phyloP scores from a whole-genome alignment of 192 early-diverging fungal species.

The Gryganskiella cystojenkinii region DNA sequence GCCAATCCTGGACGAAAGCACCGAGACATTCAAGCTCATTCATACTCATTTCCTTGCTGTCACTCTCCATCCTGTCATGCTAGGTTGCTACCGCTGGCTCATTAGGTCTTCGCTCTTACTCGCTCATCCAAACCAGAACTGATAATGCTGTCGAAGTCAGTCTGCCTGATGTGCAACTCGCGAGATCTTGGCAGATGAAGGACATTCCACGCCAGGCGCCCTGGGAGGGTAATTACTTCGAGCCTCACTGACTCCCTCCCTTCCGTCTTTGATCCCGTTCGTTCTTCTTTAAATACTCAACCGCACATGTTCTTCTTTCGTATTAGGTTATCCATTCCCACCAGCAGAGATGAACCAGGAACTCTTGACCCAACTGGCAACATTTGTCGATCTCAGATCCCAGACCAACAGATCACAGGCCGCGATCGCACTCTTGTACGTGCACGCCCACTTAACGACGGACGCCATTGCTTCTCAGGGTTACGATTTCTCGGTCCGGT shows the following conservation, averaged over 20 bases:
- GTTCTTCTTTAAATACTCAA: no score
- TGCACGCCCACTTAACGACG: constrained; percentile 67
- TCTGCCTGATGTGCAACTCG: constrained; percentile 72
- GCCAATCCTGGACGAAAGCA: background rate
- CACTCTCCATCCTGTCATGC: background rate
- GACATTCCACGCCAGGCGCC: constrained; percentile 39
- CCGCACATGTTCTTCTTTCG: background rate
- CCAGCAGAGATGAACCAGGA: constrained; percentile 54
- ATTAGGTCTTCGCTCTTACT: constrained; percentile 81
- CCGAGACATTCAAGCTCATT: background rate
- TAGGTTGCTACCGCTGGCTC: constrained; percentile 87
- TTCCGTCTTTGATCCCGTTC: no score
- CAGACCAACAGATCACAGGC: constrained; percentile 44
- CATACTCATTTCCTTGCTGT: background rate
- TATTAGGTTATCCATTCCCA: constrained; percentile 41
- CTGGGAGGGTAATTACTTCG: constrained; percentile 43
- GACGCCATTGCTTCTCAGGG: constrained; percentile 35
- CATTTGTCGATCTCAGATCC: constrained; percentile 42
- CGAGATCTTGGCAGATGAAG: constrained; percentile 45
- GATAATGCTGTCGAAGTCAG: constrained; percentile 61
- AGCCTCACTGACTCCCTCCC: background rate
- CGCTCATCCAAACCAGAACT: constrained; percentile 62
- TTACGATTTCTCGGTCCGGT: constrained; percentile 75
- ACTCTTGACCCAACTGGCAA: constrained; percentile 27
- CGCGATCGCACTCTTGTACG: constrained; percentile 72